Evolutionary conservation across 352 stramenopile species (phyloP), one percentile per base, ranked within the genome.

Genomic region (Globisporangium lucens): DNA sequence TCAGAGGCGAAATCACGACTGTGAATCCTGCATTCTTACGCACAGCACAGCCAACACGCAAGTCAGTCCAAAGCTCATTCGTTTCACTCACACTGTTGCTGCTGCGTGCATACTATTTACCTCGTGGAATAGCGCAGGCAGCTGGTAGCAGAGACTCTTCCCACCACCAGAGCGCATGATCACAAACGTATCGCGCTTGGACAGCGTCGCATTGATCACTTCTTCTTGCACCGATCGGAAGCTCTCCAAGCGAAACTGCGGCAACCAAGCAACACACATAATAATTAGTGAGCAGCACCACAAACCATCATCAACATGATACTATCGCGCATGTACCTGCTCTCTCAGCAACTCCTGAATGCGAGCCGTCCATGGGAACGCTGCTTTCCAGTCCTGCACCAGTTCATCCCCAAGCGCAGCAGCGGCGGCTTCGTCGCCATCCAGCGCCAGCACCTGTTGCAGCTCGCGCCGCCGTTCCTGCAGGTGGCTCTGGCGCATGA

Each of bases 131-230:
- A 97, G 61, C 0, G 91, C 88, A 15, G 93, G 91, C 0, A 98
- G 69, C 70, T 98, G 89, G 66, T 98, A 98, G 49, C 86, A 97
- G 1, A 98, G 74, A 33, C 83, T 92, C 69, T 95, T 96, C 53
- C 88, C 86, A 47, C 88, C 86, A 46, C 87, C 86, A 0, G 93
- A 98, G 17, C 87, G 84, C 93, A 98, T 98, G 63, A 98, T 82
- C 58, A 97, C 89, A 70, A 98, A 98, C 24, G 77, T 82, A 72
- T 98, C 93, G 64, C 91, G 77, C 10, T 82, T 84, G 29, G 75
- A 87, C 9, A 98, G 72, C 38, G 93, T 98, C 7, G 82, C 78
- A 63, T 98, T 93, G 66, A 98, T 98, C 49, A 98, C 93, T 61
- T 91, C 73, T 51, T 92, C 59, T 79, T 98, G 95, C 70, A 97